A percentile compares a stretch with the other conserved stretches of the same genome.
These are phyloP conservation scores for Forsythia suspensa DNA, from an alignment of 257 asterid species.

Conservation along the genomic window DNA sequence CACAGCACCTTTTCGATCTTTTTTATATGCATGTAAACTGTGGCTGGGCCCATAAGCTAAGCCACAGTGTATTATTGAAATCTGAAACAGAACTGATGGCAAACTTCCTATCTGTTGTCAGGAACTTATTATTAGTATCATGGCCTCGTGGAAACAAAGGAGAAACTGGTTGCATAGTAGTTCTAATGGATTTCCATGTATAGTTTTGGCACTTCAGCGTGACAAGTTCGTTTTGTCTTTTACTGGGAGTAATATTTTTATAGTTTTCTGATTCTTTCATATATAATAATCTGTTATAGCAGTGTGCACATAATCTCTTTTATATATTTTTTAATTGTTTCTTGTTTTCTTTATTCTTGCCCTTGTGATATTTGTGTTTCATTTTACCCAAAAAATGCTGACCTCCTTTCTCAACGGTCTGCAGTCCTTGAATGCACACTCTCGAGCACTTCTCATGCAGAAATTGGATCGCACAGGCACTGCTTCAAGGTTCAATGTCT, in stretches of 20 bases:
- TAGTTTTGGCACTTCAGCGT: neutral
- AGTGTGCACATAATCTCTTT: neutral
- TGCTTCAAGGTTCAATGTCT: slow-evolving; percentile 50
- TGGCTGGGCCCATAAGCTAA: neutral
- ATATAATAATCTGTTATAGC: neutral
- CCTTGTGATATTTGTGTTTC: slow-evolving; percentile 3
- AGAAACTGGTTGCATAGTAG: neutral
- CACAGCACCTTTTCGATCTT: neutral
- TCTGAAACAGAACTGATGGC: neutral
- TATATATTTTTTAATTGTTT: neutral
- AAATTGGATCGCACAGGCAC: slow-evolving; percentile 61
- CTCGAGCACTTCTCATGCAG: slow-evolving; percentile 62
- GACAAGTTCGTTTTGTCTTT: neutral
- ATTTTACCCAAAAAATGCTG: slow-evolving; percentile 17
- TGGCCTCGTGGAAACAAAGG: neutral
- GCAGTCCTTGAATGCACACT: slow-evolving; percentile 71
- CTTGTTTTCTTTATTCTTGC: slow-evolving; percentile 7
- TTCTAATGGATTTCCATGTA: neutral
- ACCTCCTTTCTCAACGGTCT: slow-evolving; percentile 23
- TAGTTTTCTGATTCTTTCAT: neutral
- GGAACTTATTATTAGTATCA: too few relatives aligned
- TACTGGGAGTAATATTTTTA: neutral
- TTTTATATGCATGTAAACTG: neutral
- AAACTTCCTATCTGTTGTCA: neutral
- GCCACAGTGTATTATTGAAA: too few relatives aligned